Evolutionary conservation across 331 rosid species (phyloP).

Genomic region (Malus hybrid): DNA sequence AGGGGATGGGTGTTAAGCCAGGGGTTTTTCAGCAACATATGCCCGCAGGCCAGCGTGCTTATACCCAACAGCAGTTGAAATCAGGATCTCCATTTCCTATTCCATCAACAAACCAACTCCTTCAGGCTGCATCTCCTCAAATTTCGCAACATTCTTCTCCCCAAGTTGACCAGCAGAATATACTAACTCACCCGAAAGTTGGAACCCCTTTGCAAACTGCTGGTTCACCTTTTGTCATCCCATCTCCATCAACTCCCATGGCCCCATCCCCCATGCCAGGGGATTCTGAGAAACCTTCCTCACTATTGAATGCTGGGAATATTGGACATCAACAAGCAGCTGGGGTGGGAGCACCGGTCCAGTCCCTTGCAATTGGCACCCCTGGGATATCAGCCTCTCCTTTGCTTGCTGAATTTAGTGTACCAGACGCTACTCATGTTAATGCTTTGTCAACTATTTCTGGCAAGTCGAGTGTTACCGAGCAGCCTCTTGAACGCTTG

Average conservation of each 20-base stretch:
- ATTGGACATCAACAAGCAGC: conserved; percentile 64
- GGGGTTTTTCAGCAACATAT: conserved; percentile 75
- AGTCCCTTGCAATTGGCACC: conserved; percentile 88
- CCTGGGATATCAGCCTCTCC: conserved; percentile 99
- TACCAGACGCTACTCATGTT: conserved; percentile 67
- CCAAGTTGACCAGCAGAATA: conserved; percentile 78
- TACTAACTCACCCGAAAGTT: conserved; percentile 52
- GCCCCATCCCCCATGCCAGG: conserved; percentile 94
- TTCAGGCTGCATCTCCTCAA: conserved; percentile 84
- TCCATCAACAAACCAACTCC: conserved; percentile 71
- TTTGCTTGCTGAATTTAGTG: conserved; percentile 78
- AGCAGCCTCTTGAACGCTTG: conserved; percentile 86
- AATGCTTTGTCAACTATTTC: conserved; percentile 41
- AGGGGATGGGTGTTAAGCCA: conserved; percentile 47
- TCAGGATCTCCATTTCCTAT: conserved; percentile 54
- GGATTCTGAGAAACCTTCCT: conserved; percentile 82
- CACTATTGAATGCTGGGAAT: conserved; percentile 56
- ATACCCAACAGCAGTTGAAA: conserved; percentile 75
- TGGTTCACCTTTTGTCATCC: conserved; percentile 78
- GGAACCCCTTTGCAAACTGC: conserved; percentile 89
- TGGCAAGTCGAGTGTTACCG: conserved; percentile 70
- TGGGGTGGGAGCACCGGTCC: conserved; percentile 47
- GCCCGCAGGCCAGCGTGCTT: conserved; percentile 59
- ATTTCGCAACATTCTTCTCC: conserved; percentile 86
- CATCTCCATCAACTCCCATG: conserved; percentile 90